Percentiles rank a stretch among this genome's conserved stretches.
Conservation (phyloP, 2,329 filamentous ascomycete species). For the Epichloe sp. region DNA sequence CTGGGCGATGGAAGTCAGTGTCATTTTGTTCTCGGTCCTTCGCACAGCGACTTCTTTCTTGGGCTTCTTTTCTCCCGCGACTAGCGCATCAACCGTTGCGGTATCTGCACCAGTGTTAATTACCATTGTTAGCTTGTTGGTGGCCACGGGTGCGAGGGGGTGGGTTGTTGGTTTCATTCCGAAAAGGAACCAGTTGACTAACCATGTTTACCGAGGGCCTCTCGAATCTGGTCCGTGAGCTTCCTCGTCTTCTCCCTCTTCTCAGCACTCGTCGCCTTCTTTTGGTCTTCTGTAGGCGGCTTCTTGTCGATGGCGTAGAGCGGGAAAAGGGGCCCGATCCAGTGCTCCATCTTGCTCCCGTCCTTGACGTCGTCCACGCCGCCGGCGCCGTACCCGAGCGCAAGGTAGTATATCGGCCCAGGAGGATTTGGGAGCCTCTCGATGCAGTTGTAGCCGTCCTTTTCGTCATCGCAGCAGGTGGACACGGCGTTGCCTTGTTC, state of each 20-base stretch:
- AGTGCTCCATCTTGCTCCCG: constrained; percentile 13
- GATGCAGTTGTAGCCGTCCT: constrained; percentile 8
- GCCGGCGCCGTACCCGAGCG: constrained; percentile 15
- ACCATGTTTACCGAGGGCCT: not conserved
- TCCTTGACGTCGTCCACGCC: constrained; percentile 17
- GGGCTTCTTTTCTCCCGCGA: not conserved
- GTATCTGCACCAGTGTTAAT: not conserved
- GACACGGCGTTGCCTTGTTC: not conserved
- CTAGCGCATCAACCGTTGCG: too few species aligned
- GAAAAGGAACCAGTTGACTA: not conserved
- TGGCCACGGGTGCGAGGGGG: too few species aligned
- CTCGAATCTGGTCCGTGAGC: not conserved
- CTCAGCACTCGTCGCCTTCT: not conserved
- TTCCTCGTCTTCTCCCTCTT: not conserved
- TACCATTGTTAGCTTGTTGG: too few species aligned
- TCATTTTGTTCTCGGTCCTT: constrained; percentile 1
- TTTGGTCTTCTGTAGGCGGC: not conserved
- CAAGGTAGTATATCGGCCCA: constrained; percentile 22
- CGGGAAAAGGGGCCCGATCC: constrained; percentile 11
- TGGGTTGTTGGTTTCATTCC: too few species aligned
- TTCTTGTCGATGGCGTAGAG: constrained; percentile 8
- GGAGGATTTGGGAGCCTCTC: constrained; percentile 7
- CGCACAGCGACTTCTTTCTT: not conserved
- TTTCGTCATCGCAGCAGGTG: constrained; percentile 5
- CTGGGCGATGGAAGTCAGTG: constrained; percentile 1